Evolutionary conservation across 2,329 filamentous ascomycete species (phyloP).

Genomic region (Fusarium foetens): DNA sequence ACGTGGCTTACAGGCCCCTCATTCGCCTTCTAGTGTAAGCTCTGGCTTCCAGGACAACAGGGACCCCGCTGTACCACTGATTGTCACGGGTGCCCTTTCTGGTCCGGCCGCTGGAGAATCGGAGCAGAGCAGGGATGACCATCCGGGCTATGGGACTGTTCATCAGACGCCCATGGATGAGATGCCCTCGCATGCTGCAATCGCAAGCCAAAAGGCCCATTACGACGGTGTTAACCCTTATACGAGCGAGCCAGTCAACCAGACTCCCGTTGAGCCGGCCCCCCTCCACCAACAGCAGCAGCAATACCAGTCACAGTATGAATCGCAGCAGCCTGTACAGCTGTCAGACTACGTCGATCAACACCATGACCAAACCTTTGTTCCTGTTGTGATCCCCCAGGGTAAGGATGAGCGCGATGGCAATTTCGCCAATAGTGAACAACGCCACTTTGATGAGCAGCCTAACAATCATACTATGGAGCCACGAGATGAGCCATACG

Average conservation of each 20-base stretch:
- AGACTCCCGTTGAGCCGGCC: constrained; percentile 18
- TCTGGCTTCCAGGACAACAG: constrained; percentile 66
- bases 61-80: constrained; percentile 69
- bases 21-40: constrained; percentile 84
- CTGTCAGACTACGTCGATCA: constrained; percentile 32
- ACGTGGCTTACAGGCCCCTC: constrained; percentile 81
- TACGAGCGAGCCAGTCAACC: constrained; percentile 56
- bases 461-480: constrained; percentile 15
- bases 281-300: constrained; percentile 28
- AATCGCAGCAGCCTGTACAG: constrained; percentile 24
- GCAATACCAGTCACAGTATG: constrained; percentile 14
- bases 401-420: constrained; percentile 23
- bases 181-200: constrained; percentile 61
- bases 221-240: constrained; percentile 69
- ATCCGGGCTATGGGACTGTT: constrained; percentile 58
- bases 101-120: constrained; percentile 43
- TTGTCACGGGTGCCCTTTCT: constrained; percentile 66
- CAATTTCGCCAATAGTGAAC: constrained; percentile 11
- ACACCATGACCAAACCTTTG: constrained; percentile 28
- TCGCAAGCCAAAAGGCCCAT: constrained; percentile 61
- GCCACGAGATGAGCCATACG: constrained; percentile 12
- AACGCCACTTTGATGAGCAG: constrained; percentile 11
- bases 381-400: constrained; percentile 36
- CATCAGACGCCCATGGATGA: constrained; percentile 58
- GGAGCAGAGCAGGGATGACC: constrained; percentile 48